Evolutionary conservation across 2,329 filamentous ascomycete genomes (phyloP).

Genomic region (Pestalotiopsis sp.): DNA sequence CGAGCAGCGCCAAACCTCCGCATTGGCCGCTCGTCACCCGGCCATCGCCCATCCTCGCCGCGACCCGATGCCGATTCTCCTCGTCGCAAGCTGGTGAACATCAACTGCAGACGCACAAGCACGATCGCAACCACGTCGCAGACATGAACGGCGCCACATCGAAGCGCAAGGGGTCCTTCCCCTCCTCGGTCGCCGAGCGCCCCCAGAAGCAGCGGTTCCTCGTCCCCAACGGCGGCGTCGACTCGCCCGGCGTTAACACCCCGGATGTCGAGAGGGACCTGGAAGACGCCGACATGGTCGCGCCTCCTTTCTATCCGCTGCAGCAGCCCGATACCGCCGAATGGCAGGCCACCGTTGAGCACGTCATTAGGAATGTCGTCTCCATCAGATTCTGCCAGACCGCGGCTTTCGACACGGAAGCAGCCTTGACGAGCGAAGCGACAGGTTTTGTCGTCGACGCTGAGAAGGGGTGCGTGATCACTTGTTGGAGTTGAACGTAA

Average conservation of each 20-base stretch:
- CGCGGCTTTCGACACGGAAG: slow-evolving; percentile 96
- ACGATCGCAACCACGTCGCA: background rate
- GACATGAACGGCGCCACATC: slow-evolving; percentile 51
- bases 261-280: slow-evolving; percentile 41
- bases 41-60: background rate
- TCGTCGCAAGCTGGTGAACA: slow-evolving; percentile 7
- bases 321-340: slow-evolving; percentile 67
- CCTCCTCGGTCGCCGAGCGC: slow-evolving; percentile 38
- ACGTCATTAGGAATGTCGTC: slow-evolving; percentile 91
- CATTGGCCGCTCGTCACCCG: background rate
- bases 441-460: slow-evolving; percentile 98
- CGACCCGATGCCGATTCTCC: slow-evolving; percentile 4
- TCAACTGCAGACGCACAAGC: background rate
- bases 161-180: slow-evolving; percentile 56
- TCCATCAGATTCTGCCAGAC: slow-evolving; percentile 99
- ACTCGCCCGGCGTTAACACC: slow-evolving; percentile 53
- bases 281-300: slow-evolving; percentile 45
- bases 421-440: slow-evolving; percentile 90
- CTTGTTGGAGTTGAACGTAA: background rate
- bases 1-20: background rate
- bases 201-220: slow-evolving; percentile 42
- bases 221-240: slow-evolving; percentile 49
- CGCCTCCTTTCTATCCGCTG: slow-evolving; percentile 39
- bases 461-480: slow-evolving; percentile 71
- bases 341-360: slow-evolving; percentile 96